Base-by-base conservation (phyloP, 176 grass and related monocot species). In the Cenchrus purpureus region DNA sequence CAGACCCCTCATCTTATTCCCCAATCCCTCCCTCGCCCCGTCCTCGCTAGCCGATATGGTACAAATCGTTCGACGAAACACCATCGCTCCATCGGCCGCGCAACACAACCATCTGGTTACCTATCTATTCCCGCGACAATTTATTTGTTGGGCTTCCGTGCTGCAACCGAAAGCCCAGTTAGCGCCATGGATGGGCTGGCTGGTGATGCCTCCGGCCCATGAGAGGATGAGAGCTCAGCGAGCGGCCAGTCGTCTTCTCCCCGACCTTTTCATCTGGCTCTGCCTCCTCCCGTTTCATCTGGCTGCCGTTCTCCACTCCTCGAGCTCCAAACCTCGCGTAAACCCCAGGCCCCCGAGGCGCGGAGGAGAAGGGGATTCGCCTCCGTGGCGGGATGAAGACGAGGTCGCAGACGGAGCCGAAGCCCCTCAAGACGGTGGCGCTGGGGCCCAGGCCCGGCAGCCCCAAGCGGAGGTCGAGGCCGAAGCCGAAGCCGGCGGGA, bases 361-460 rank as follows among this genome's bases (percentile, higher is more conserved):
- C 28, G n/a, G 19, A 54, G 65, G 15, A 43, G 61, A 79, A 45
- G 17, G 12, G 37, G 66, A n/a, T 3, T 55, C 57, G 25, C 34
- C 51, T 40, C 20, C 10, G 56, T 13, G 50, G 56, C 19, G 50
- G 80, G 84, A 90, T 98, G 96, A 98, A 98, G 90, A 95, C 96
- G 73, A 92, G 89, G 84, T 91, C 92, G 68, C 92, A 88, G 79
- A 85, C 84, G 75, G 59, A 67, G 7, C 76, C 82, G 74, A 89
- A 91, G 72, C 83, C 89, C 3, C 86, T 92, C 76, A 91, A 91
- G 43, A 82, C 91, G 50, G 78, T 87, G 66, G 65, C 66, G 43
- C 57, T 84, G 37, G 82, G 53, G 8, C 79, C 84, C 46, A 50
- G 40, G 28, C 62, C 40, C 49, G 79, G 69, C 79, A 76, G 80